Conservation (phyloP, 164 flowering plant species). For the Chimonanthus praecox region DNA sequence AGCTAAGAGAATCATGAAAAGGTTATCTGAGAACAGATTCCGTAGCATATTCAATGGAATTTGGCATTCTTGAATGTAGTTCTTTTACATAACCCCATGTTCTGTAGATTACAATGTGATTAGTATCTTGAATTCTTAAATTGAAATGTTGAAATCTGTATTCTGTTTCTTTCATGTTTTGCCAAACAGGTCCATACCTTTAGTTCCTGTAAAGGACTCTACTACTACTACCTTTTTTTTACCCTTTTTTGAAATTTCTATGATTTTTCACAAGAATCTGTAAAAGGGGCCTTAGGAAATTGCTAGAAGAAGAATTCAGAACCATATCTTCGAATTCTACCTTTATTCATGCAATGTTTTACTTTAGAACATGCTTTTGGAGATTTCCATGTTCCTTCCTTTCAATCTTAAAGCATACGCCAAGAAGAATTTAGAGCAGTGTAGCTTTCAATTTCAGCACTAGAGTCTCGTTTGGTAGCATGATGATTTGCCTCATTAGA, state of each 20-base stretch:
- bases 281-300: background rate
- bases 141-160: too few species aligned
- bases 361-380: background rate
- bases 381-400: background rate
- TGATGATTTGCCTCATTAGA: too few species aligned
- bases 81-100: background rate
- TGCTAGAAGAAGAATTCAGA: background rate
- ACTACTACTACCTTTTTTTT: background rate
- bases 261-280: background rate
- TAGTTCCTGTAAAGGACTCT: background rate
- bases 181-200: too few species aligned
- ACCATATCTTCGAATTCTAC: background rate
- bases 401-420: background rate
- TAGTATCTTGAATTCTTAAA: too few species aligned
- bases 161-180: too few species aligned
- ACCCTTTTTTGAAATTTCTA: background rate
- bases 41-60: constrained; percentile 53
- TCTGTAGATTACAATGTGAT: background rate
- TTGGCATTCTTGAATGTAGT: constrained; percentile 12
- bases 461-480: too few species aligned
- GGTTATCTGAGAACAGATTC: constrained; percentile 38
- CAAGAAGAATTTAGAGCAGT: background rate
- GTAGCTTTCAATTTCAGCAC: too few species aligned
- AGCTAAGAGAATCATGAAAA: constrained; percentile 16
- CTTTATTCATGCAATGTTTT: background rate